Evolutionary conservation across 225 moss, liverwort and hornwort genomes (phyloP).

Genomic region (Marchantia paleacea): DNA sequence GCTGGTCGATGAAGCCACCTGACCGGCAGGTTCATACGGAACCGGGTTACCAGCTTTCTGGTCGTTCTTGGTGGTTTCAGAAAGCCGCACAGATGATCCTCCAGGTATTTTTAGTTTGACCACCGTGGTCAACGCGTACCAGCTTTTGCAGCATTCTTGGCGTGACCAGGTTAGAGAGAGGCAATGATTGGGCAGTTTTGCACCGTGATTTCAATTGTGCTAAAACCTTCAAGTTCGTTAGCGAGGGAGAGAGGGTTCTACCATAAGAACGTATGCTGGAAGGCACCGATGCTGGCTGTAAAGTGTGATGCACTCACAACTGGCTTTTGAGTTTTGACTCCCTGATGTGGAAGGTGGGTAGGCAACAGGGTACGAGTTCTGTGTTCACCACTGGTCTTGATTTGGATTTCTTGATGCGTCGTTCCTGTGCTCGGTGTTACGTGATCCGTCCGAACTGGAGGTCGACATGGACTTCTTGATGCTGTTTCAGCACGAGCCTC

Average conservation of each 20-base stretch:
- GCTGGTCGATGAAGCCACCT: neutral
- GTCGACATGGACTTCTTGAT: too few species aligned
- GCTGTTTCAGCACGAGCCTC: too few species aligned
- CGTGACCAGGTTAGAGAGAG: neutral
- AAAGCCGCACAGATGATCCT: neutral
- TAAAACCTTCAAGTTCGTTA: neutral
- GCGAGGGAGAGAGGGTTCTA: neutral
- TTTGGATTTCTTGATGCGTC: too few species aligned
- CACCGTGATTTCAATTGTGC: neutral
- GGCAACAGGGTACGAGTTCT: too few species aligned
- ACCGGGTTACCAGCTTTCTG: neutral
- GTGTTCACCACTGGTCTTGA: too few species aligned
- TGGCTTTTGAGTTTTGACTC: neutral
- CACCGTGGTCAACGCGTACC: neutral
- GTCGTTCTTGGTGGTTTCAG: constrained; percentile 3
- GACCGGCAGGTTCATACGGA: neutral
- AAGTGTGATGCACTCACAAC: neutral
- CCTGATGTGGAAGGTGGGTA: neutral
- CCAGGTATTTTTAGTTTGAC: neutral
- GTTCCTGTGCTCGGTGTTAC: too few species aligned
- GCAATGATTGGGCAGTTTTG: neutral
- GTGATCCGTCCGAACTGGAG: too few species aligned
- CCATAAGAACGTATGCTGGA: neutral
- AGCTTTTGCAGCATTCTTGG: neutral
- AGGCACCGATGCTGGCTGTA: neutral